A percentile compares a stretch with the other conserved stretches of the same genome.
Conservation (phyloP, 768 basidiomycete species). For the Bullera alba region DNA sequence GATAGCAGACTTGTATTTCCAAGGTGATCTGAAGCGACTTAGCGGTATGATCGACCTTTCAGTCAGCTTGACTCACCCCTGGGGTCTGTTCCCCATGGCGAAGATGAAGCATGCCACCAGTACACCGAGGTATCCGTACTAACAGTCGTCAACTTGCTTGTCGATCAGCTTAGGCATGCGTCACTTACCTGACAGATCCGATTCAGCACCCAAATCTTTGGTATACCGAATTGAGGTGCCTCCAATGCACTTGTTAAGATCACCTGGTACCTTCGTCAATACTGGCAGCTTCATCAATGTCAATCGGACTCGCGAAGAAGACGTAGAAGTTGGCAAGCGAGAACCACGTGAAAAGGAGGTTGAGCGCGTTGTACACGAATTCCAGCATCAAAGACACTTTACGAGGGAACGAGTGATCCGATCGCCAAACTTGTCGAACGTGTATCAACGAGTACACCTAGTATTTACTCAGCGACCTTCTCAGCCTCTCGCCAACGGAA, state of each 20-base stretch:
- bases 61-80: slow-evolving; percentile 54
- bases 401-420: slow-evolving; percentile 70
- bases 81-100: slow-evolving; percentile 91
- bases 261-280: slow-evolving; percentile 50
- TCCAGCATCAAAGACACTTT: slow-evolving; percentile 71
- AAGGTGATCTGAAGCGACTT: slow-evolving; percentile 55
- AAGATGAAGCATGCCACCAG: slow-evolving; percentile 86
- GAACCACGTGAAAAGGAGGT: slow-evolving; percentile 88
- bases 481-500: no score
- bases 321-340: slow-evolving; percentile 85
- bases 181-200: slow-evolving; percentile 60
- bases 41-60: not conserved
- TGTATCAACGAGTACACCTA: slow-evolving; percentile 83
- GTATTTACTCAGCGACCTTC: no score
- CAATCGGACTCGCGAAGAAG: slow-evolving; percentile 66
- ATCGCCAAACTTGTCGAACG: slow-evolving; percentile 66
- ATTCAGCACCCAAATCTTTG: slow-evolving; percentile 66
- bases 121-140: slow-evolving; percentile 78
- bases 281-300: not conserved
- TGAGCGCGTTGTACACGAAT: slow-evolving; percentile 78
- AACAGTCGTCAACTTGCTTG: slow-evolving; percentile 4
- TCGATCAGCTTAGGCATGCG: not conserved
- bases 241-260: slow-evolving; percentile 85
- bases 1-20: slow-evolving; percentile 78
- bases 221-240: slow-evolving; percentile 59